phyloP scores from a whole-genome alignment of 148 eudicot species.

The Camellia granthamiana region DNA sequence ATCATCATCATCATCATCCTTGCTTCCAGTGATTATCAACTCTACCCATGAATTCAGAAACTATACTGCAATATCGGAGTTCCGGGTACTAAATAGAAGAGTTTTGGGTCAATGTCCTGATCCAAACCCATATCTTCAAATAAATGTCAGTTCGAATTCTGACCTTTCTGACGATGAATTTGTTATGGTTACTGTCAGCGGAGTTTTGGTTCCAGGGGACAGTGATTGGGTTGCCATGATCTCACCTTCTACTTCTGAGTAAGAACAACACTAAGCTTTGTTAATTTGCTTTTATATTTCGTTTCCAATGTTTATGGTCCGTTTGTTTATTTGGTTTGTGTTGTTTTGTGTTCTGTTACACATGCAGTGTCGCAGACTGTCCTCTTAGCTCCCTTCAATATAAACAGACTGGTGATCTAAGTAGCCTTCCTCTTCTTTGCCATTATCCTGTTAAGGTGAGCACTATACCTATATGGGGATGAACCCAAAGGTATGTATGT shows the following conservation, averaged over 20 bases:
- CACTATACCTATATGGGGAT: too few relatives aligned
- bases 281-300: background rate
- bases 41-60: slow-evolving; percentile 21
- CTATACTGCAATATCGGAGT: slow-evolving; percentile 48
- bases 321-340: background rate
- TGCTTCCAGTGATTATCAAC: slow-evolving; percentile 8
- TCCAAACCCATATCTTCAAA: slow-evolving; percentile 40
- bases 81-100: slow-evolving; percentile 55
- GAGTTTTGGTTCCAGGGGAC: slow-evolving; percentile 43
- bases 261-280: slow-evolving; percentile 9
- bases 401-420: slow-evolving; percentile 71
- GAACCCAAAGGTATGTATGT: too few relatives aligned
- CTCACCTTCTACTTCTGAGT: slow-evolving; percentile 63
- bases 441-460: slow-evolving; percentile 93
- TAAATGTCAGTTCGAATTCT: slow-evolving; percentile 32
- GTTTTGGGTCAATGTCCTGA: slow-evolving; percentile 33
- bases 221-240: slow-evolving; percentile 79
- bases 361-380: slow-evolving; percentile 53
- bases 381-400: slow-evolving; percentile 42
- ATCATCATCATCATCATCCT: slow-evolving; percentile 5
- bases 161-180: slow-evolving; percentile 46
- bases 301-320: background rate
- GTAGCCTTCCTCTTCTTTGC: slow-evolving; percentile 77
- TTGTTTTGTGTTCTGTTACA: background rate
- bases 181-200: slow-evolving; percentile 56